Percentiles rank a stretch among this genome's conserved stretches.
phyloP scores from a whole-genome alignment of 345 rosid species.

The Arabidopsis arenosa region DNA sequence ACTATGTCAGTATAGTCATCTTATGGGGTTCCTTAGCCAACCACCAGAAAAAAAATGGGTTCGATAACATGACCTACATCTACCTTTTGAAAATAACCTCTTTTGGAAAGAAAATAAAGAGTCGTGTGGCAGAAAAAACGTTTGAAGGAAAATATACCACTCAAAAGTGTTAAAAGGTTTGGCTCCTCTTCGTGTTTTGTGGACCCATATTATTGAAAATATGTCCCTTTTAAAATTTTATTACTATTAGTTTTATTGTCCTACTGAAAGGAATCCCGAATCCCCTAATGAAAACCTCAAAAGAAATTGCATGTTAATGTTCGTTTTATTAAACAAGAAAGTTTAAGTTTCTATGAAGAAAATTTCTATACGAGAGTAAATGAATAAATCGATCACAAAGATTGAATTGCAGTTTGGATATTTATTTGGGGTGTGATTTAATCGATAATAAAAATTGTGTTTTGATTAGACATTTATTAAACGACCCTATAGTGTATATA shows the following conservation, averaged over 20 bases:
- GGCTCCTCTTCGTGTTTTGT: conserved; percentile 8
- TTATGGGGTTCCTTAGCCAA: background rate
- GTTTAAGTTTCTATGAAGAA: background rate
- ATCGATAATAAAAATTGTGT: background rate
- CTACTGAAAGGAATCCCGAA: conserved; percentile 4
- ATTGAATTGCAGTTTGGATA: background rate
- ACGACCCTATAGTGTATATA: background rate
- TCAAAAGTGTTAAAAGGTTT: conserved; percentile 26
- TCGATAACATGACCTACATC: conserved; percentile 22
- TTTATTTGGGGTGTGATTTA: no score
- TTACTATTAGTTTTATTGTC: background rate
- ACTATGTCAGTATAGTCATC: conserved; percentile 22
- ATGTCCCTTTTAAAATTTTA: background rate
- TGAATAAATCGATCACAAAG: background rate
- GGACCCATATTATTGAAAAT: conserved; percentile 33
- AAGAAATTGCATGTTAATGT: conserved; percentile 4
- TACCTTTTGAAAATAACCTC: conserved; percentile 38
- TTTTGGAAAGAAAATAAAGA: conserved; percentile 35
- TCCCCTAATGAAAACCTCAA: background rate
- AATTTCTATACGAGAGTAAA: background rate
- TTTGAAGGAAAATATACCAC: conserved; percentile 32
- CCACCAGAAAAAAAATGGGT: conserved; percentile 24
- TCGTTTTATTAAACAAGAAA: background rate
- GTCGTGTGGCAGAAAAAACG: conserved; percentile 30
- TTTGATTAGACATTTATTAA: background rate